Evolutionary conservation across 2,329 filamentous ascomycete genomes (phyloP).

Genomic region (Venturia nashicola): DNA sequence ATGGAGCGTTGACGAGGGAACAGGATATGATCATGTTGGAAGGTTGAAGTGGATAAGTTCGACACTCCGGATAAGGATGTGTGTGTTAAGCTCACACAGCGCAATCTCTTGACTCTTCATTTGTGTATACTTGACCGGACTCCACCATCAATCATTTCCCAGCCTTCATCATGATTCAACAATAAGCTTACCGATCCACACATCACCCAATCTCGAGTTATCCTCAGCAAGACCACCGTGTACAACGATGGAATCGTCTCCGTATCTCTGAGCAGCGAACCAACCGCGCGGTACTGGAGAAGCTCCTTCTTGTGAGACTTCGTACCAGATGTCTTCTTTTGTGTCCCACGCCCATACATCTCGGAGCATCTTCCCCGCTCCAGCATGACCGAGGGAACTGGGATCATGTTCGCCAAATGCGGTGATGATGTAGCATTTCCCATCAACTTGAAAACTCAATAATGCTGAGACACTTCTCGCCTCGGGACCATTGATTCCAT

Average conservation of each 20-base stretch:
- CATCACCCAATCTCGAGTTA: conserved; percentile 38
- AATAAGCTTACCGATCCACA: conserved; percentile 25
- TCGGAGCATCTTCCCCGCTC: conserved; percentile 43
- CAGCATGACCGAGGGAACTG: conserved; percentile 39
- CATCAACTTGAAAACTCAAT: conserved; percentile 27
- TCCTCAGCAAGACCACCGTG: conserved; percentile 40
- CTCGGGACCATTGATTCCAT: conserved; percentile 34
- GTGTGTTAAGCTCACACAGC: too few relatives aligned
- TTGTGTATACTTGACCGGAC: too few relatives aligned
- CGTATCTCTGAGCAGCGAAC: conserved; percentile 39
- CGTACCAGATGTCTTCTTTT: conserved; percentile 20
- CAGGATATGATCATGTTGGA: conserved; percentile 1
- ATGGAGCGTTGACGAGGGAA: not conserved
- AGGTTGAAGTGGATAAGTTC: not conserved
- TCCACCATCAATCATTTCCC: too few relatives aligned
- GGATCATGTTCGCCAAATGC: conserved; percentile 44
- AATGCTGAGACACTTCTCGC: conserved; percentile 38
- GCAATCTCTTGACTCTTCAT: too few relatives aligned
- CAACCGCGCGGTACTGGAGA: conserved; percentile 35
- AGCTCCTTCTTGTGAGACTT: conserved; percentile 16
- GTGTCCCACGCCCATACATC: conserved; percentile 39
- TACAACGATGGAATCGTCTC: conserved; percentile 27
- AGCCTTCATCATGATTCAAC: not conserved
- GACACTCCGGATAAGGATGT: too few relatives aligned
- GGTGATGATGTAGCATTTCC: conserved; percentile 31